Evolutionary conservation across 768 basidiomycete genomes (phyloP), one percentile per base, ranked within the genome.

Genomic region (Tricholoma terreum): DNA sequence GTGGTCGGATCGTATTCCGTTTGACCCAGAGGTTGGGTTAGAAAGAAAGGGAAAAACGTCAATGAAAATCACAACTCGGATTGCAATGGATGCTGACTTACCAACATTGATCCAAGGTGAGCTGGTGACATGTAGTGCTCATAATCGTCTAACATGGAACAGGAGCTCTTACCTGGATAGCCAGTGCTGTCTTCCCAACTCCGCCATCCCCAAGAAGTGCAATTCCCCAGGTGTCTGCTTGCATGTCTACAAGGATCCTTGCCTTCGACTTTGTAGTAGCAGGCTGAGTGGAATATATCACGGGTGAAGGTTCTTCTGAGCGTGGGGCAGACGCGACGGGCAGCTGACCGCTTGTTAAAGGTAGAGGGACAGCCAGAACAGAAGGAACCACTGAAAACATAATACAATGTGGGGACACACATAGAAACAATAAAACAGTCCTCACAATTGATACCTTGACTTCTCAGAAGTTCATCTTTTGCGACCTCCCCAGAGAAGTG

Each of bases 101-200:
- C 53, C 53, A 34, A 21, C 2, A 19, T 30, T 50, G 17, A 35
- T 48, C 12, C 12, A 19, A 12, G 2, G 55, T 50, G 31, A 50
- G 49, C 55, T 48, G n/a, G 35, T 24, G 10, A 22, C 24, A 12
- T 5, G 11, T 4, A 17, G 46, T 24, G n/a, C n/a, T 24, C 8
- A 17, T 14, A 4, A 34, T 24, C 2, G 33, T 24, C 34, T n/a
- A n/a, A 11, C 35, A 31, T 9, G 2, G 12, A 22, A 22, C 11
- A 30, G 24, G 9, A 11, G 10, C 1, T 14, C 49, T 31, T 56
- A 56, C 55, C 38, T 42, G 33, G 11, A 40, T 10, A n/a, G 49
- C 55, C 17, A 56, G 64, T 14, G 61, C 63, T 0, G 59, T 63
- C 33, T 67, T 67, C 5, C 66, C 64, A 4, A 67, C 58, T 6